Evolutionary conservation across 768 basidiomycete species (phyloP), one percentile per base, ranked within the genome.

Genomic region (Phlebiopsis flavidoalba): DNA sequence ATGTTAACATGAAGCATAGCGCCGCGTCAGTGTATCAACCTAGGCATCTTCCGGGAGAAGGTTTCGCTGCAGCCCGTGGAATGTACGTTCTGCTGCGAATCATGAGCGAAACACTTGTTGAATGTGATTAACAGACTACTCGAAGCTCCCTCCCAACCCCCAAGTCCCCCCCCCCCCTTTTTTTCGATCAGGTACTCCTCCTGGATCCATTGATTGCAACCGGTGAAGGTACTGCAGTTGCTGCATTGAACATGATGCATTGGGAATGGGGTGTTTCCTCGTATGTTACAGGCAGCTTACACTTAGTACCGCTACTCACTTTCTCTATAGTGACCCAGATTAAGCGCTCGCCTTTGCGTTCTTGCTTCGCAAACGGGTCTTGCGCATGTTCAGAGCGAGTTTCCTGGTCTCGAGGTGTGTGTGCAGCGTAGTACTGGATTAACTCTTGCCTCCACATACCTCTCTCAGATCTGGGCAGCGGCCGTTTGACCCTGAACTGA

Each of bases 171-270:
- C 75, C 84, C 40, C 75, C 77, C 8, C 85, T 88, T 3, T 85
- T 88, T 0, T 83, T 95, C 14, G 95, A 98, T 68, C 73, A 83
- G 45, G 86, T 94, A n/a, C 93, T 86, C 75, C 77, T 98, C 22
- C 79, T 98, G 33, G 96, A 98, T 66, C 96, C 96, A 17, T 75
- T 98, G 35, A 87, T 98, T 67, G 96, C 96, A 0, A 98, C 96
- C 2, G 96, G 95, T 55, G 26, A n/a, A n/a, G 91, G 93, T 11
- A 98, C 96, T 4, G 93, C 91, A 2, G 81, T 83, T 63, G 95
- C 96, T 17, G 95, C 95, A 8, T 71, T 98, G 58, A 69, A 81
- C 54, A 98, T 97, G 93, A 80, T 96, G 56, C n/a, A 31, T 31
- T 66, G 79, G 1, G 93, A 93, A 57, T 93, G 91, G 91, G 91